Evolutionary conservation across 2,329 filamentous ascomycete species (phyloP).

Genomic region (Aspergillus awamori): DNA sequence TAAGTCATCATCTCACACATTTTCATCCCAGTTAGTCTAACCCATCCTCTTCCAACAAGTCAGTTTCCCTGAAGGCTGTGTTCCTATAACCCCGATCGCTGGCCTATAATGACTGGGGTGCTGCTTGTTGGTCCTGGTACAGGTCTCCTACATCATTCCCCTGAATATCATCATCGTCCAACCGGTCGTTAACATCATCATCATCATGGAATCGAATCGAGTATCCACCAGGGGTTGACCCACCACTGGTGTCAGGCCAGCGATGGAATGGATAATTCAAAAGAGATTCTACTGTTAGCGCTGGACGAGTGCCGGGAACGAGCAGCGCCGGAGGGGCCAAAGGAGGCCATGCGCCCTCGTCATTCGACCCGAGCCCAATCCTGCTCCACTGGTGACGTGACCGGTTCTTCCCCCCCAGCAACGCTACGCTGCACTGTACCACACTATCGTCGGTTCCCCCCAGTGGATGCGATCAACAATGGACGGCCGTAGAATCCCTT

Average conservation of each 20-base stretch:
- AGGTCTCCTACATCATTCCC: not conserved
- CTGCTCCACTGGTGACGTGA: conserved; percentile 2
- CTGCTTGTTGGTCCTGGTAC: not conserved
- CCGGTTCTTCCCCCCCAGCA: not conserved
- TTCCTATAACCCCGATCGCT: not conserved
- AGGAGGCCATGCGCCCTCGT: not conserved
- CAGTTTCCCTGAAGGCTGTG: too few species aligned
- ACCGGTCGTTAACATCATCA: conserved; percentile 7
- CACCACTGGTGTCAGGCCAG: not conserved
- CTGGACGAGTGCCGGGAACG: not conserved
- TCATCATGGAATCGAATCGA: not conserved
- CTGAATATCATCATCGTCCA: not conserved
- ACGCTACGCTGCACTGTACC: not conserved
- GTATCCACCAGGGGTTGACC: not conserved
- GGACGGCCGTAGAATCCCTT: not conserved
- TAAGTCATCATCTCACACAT: too few species aligned
- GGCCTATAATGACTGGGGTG: not conserved
- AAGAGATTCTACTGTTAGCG: not conserved
- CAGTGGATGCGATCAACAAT: not conserved
- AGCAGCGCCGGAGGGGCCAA: not conserved
- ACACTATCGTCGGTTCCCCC: not conserved
- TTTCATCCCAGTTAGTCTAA: not conserved
- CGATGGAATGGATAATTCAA: not conserved
- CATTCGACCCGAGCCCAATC: not conserved
- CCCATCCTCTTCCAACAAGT: too few species aligned